Conservation (phyloP, 176 grass and related monocot genomes). For the Lolium multiflorum region DNA sequence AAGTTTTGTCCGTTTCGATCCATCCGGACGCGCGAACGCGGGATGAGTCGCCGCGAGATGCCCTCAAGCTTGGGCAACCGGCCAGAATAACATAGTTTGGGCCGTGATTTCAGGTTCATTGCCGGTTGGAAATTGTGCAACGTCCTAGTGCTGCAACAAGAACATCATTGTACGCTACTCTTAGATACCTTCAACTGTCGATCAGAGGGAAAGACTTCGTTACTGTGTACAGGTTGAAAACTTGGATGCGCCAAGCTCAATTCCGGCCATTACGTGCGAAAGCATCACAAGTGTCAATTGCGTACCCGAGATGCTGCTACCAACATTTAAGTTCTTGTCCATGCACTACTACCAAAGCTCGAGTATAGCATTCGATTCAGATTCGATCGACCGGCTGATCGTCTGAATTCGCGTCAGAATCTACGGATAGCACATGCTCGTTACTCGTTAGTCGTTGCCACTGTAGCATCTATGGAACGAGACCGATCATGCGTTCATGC, state of each 20-base stretch:
- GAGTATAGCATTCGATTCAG: conserved; percentile 44
- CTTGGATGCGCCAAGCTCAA: neutral
- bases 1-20: no score
- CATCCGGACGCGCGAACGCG: no score
- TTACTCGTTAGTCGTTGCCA: neutral
- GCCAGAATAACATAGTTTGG: conserved; percentile 23
- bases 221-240: neutral
- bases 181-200: neutral
- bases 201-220: neutral
- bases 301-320: conserved; percentile 19
- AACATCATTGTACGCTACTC: neutral
- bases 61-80: conserved; percentile 31
- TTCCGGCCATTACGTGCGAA: conserved; percentile 1
- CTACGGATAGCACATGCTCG: neutral
- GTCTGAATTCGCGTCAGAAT: conserved; percentile 41
- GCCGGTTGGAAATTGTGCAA: conserved; percentile 39
- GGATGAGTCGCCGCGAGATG: no score
- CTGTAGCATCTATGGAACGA: no score
- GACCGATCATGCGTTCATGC: no score
- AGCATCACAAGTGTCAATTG: neutral
- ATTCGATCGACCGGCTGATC: conserved; percentile 40
- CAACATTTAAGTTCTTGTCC: conserved; percentile 26
- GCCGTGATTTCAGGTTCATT: conserved; percentile 54
- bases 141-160: neutral
- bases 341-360: conserved; percentile 34